These are phyloP conservation scores for Cinnamomum chago DNA, from an alignment of 164 flowering plant species.

Conservation along the genomic window DNA sequence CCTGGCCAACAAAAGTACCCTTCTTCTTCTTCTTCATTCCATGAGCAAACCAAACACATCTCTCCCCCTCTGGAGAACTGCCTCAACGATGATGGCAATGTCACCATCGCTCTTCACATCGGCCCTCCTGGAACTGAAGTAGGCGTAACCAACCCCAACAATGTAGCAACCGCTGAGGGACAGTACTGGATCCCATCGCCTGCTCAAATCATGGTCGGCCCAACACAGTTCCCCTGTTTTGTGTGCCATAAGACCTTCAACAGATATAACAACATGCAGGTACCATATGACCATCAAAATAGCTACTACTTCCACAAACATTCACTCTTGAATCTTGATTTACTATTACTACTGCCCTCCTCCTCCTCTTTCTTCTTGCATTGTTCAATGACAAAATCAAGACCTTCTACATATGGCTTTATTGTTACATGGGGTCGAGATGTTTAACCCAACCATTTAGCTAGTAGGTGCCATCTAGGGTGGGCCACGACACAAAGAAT, in stretches of 20 bases:
- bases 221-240: conserved; percentile 55
- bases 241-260: conserved; percentile 64
- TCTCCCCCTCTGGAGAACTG: neutral
- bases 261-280: conserved; percentile 70
- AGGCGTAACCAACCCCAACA: conserved; percentile 4
- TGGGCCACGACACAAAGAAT: no score
- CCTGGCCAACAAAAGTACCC: conserved; percentile 37
- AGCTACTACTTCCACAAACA: neutral
- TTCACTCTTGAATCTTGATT: neutral
- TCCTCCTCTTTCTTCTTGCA: neutral
- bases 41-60: neutral
- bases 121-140: conserved; percentile 32
- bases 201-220: conserved; percentile 56
- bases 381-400: neutral
- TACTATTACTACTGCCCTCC: neutral
- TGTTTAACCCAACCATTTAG: no score
- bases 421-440: neutral
- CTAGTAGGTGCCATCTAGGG: no score
- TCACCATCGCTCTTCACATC: conserved; percentile 57
- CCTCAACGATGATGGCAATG: conserved; percentile 16
- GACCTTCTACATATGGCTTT: neutral
- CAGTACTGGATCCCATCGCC: conserved; percentile 66
- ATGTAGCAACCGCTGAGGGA: conserved; percentile 1
- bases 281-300: neutral
- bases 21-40: neutral